Conservation (phyloP, 768 basidiomycete genomes). For the Lentinula sp. region DNA sequence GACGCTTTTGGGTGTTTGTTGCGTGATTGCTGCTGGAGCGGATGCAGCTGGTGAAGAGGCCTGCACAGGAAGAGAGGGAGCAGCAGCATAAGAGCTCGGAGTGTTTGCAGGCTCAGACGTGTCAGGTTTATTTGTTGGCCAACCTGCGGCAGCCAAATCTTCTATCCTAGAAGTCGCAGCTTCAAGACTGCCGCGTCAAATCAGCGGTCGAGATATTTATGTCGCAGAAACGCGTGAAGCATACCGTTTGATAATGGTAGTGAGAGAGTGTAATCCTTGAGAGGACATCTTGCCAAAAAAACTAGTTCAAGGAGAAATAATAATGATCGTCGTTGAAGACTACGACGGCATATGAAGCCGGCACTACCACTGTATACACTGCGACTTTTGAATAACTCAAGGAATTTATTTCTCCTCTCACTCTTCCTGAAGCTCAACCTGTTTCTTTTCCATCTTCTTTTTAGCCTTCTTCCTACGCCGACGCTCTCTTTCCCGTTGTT, state of each 20-base stretch:
- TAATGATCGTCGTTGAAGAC: background rate
- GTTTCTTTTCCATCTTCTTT: conserved; percentile 36
- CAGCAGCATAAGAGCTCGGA: background rate
- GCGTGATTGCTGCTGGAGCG: conserved; percentile 15
- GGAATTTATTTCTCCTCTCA: background rate
- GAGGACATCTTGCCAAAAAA: conserved; percentile 16
- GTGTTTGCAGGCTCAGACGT: background rate
- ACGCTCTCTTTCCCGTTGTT: conserved; percentile 70
- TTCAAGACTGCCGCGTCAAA: conserved; percentile 59
- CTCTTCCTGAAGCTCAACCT: background rate
- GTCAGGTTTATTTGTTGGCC: conserved; percentile 11
- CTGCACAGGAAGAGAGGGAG: conserved; percentile 18
- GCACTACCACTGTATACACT: background rate
- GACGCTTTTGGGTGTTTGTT: conserved; percentile 49
- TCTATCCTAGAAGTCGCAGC: conserved; percentile 93
- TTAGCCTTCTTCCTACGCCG: conserved; percentile 73
- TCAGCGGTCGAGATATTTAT: conserved; percentile 7
- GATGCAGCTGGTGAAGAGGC: conserved; percentile 28
- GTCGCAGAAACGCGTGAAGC: background rate
- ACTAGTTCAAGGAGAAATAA: background rate
- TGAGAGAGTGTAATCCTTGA: conserved; percentile 63
- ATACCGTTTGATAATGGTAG: conserved; percentile 80
- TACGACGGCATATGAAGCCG: conserved; percentile 3
- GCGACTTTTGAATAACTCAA: background rate
- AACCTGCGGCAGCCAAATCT: conserved; percentile 59